Percentiles rank a stretch among this genome's conserved stretches.
Conservation (phyloP, 139 green algal genomes). For the Chlorella vulgaris region DNA sequence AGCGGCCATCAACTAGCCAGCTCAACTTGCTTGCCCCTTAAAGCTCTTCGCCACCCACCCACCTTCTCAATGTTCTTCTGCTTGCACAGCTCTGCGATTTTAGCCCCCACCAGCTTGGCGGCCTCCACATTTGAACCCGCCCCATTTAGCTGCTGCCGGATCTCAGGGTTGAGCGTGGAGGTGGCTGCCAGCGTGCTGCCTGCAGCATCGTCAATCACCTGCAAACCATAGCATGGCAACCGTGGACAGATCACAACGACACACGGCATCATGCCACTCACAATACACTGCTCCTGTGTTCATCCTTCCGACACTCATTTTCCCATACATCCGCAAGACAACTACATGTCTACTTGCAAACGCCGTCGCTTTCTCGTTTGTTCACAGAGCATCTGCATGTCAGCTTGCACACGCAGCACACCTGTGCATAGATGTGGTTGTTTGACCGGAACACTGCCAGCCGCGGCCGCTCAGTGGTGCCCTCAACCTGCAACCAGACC, state of each 20-base stretch:
- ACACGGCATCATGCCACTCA: no score
- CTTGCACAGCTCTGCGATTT: slow-evolving; percentile 87
- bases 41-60: background rate
- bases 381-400: background rate
- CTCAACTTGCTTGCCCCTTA: background rate
- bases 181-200: slow-evolving; percentile 83
- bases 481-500: slow-evolving; percentile 73
- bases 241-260: background rate
- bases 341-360: no score
- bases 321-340: no score
- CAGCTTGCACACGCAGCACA: slow-evolving; percentile 28
- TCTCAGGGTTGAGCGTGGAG: slow-evolving; percentile 75
- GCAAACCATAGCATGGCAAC: background rate
- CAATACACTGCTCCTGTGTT: no score
- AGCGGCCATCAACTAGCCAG: background rate
- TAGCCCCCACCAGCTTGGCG: slow-evolving; percentile 85
- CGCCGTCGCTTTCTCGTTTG: background rate
- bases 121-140: slow-evolving; percentile 67
- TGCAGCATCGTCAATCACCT: slow-evolving; percentile 93
- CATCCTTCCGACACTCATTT: no score
- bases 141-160: slow-evolving; percentile 63
- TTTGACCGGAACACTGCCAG: slow-evolving; percentile 96
- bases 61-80: slow-evolving; percentile 87
- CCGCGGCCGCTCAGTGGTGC: slow-evolving; percentile 88
- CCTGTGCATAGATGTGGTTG: slow-evolving; percentile 98